Percentiles rank a stretch among this genome's conserved stretches.
Evolutionary conservation across 208 protist genomes (phyloP).

Genomic region (Acanthamoeba sp.): DNA sequence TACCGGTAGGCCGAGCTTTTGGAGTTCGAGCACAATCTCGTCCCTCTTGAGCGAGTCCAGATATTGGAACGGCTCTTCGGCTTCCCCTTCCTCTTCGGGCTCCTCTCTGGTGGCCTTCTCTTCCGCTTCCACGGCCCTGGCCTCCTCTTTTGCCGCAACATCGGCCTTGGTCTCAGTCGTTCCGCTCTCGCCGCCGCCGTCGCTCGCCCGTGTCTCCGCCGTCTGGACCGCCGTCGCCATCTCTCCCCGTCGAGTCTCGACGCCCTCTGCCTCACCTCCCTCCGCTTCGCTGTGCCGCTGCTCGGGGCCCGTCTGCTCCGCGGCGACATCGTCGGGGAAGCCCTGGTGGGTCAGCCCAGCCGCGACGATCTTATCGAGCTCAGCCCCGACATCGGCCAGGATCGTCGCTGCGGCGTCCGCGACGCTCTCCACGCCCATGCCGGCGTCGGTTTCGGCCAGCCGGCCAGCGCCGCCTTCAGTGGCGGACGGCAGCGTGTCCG

Average conservation of each 20-base stretch:
- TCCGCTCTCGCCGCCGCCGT: neutral
- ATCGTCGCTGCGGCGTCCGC: no score
- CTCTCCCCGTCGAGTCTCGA: no score
- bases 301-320: no score
- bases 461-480: neutral
- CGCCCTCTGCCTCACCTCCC: no score
- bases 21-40: slow-evolving; percentile 1
- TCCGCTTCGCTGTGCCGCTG: no score
- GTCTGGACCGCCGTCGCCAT: no score
- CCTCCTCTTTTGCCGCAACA: neutral
- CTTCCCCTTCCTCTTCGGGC: neutral
- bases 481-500: neutral
- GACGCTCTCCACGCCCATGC: neutral
- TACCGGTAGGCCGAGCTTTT: slow-evolving; percentile 10
- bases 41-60: slow-evolving; percentile 46
- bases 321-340: no score
- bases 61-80: neutral
- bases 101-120: neutral
- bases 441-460: neutral
- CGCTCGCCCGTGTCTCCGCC: no score
- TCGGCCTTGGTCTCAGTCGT: neutral
- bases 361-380: neutral
- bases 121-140: neutral
- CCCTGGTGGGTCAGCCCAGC: no score
- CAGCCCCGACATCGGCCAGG: neutral